Base-by-base conservation (phyloP, 768 basidiomycete genomes). In the Russula olivacea region DNA sequence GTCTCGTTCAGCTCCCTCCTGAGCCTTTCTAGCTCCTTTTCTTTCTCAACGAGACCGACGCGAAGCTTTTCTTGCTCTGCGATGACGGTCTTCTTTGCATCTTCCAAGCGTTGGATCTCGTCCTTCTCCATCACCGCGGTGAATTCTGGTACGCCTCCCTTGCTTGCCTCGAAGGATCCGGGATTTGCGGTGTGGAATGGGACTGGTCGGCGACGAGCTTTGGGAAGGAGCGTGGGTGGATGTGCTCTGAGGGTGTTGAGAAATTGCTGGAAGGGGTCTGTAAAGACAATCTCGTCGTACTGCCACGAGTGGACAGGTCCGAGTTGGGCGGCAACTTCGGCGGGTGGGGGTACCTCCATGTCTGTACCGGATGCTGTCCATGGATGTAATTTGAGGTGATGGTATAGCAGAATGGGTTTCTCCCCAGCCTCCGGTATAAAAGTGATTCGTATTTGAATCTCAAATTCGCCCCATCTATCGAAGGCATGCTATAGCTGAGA, bases 261-360 rank as follows among this genome's bases (percentile, higher is more conserved):
- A 76, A 98, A 94, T 41, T 85, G 80, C 62, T 90, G 86, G 66
- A 88, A 92, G 1, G 97, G 97, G 69, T 98, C 96, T 71, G 86
- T 83, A 76, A 99, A 98, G 56, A 98, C 92, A 66, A 98, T 83
- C 75, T 99, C 97, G 74, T 98, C 96, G 76, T 98, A 98, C 70
- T 98, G 96, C 95, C 96, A 99, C 0, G 93, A 90, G 72, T 97
- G 90, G 32, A 99, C 92, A 0, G 91, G 89, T 0, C 87, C 88
- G 30, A 80, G 70, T 69, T 84, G 85, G 70, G 83, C 78, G 2
- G 88, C 86, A 25, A 79, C 79, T 17, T 88, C 87, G 9, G 86
- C 78, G 4, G 87, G 79, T 0, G 87, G 86, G 3, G 87, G 83
- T 58, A 86, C 85, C 0, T 85, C 82, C 50, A 88, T 85, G 28